Evolutionary conservation across 352 stramenopile species (phyloP).

Genomic region (Achlya hypogyna): DNA sequence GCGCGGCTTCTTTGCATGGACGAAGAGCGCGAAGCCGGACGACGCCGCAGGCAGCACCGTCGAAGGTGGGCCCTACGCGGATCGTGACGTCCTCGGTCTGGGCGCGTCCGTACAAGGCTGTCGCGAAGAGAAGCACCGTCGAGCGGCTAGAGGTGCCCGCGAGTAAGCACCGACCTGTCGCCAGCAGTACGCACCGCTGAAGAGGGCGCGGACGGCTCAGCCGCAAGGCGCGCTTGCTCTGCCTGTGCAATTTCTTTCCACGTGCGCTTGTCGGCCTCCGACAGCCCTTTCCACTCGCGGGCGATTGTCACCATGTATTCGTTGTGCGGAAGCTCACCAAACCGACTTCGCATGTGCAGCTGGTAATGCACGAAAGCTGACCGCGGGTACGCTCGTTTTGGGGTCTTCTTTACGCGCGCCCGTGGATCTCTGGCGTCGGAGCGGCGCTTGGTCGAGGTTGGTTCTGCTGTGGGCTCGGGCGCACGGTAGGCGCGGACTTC

Average conservation of each 20-base stretch:
- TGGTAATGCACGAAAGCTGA: conserved; percentile 7
- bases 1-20: neutral
- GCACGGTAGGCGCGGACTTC: conserved; percentile 21
- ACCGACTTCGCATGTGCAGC: conserved; percentile 26
- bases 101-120: neutral
- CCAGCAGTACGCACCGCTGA: too few relatives aligned
- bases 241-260: conserved; percentile 33
- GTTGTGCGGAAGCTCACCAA: conserved; percentile 29
- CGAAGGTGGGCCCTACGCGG: neutral
- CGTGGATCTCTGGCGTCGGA: too few relatives aligned
- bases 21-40: conserved; percentile 1
- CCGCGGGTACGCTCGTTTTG: neutral
- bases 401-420: too few relatives aligned
- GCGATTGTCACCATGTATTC: conserved; percentile 42
- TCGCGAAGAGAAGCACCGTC: neutral
- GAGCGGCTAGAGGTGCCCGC: neutral
- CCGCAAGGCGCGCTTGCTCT: neutral
- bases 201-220: neutral
- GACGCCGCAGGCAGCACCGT: neutral
- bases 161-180: neutral
- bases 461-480: too few relatives aligned
- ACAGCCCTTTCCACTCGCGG: conserved; percentile 35
- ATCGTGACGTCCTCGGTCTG: neutral
- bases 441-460: too few relatives aligned
- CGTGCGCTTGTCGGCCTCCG: conserved; percentile 28